Base-by-base conservation (phyloP, 345 rosid genomes). In the Microcos paniculata region DNA sequence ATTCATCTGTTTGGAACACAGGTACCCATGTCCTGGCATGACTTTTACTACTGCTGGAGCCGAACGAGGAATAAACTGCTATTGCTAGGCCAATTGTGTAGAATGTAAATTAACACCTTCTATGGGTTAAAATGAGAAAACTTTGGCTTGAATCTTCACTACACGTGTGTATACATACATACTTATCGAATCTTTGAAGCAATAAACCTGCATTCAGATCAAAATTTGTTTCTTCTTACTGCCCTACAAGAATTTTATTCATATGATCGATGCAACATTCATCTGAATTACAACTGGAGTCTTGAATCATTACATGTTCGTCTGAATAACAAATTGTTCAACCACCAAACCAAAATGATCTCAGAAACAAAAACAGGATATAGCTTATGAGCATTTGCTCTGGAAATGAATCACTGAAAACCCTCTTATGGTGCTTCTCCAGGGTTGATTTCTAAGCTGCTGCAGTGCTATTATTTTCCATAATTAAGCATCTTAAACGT, bases 111-210 rank as follows among this genome's bases (percentile, higher is more conserved):
- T 51, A 48, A 55, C 48, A 42, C 15, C 40, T 48, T 57, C 46
- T 76, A 80, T 73, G 72, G 57, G 70, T 65, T 24, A 42, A 57
- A 74, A 78, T 55, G 49, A 76, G 62, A 69, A 77, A 79, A 82
- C 72, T 67, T 77, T 70, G 75, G 64, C 73, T 33, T 64, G 74
- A 40, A 53, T 72, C 68, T 77, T 63, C 23, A 69, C 63, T 70
- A 59, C 23, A 58, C n/a, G n/a, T 24, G 35, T 43, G 67, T 72
- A 59, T 75, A 75, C 74, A 71, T 69, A 72, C 48, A 73, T 45
- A 62, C 70, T 28, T 23, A 38, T 62, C 66, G 71, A 75, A 26
- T 49, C 78, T 55, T 76, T 76, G 49, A 73, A 75, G 63, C 73
- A 80, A 62, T 71, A 57, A 82, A 80, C 77, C 30, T 72, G 35